A percentile compares a stretch with the other conserved stretches of the same genome.
phyloP scores from a whole-genome alignment of 108 stramenopile species.

The Fragilariopsis cylindrus region DNA sequence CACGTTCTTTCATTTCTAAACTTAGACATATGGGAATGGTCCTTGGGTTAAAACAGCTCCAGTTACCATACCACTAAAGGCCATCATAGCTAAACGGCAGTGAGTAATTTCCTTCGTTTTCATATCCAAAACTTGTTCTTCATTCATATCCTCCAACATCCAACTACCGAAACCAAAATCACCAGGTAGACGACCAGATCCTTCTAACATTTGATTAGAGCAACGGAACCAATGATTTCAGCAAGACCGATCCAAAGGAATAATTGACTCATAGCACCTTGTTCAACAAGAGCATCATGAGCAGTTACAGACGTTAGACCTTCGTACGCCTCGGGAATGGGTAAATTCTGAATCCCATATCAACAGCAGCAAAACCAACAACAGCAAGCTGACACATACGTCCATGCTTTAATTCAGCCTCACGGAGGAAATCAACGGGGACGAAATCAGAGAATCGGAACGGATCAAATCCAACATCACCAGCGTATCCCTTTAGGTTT shows the following conservation, averaged over 20 bases:
- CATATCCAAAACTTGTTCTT: constrained; percentile 70
- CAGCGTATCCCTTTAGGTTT: constrained; percentile 87
- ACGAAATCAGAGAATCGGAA: constrained; percentile 86
- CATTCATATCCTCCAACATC: constrained; percentile 70
- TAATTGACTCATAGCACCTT: constrained; percentile 81
- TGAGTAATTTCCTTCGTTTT: constrained; percentile 87
- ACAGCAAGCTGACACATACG: constrained; percentile 92
- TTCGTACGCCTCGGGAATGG: constrained; percentile 79
- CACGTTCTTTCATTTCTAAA: not conserved
- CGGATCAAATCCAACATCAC: constrained; percentile 93
- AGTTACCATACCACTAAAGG: constrained; percentile 88
- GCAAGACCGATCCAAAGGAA: constrained; percentile 71
- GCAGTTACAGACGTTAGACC: constrained; percentile 82
- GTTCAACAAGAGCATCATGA: constrained; percentile 77
- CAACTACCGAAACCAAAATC: constrained; percentile 87
- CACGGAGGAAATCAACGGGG: constrained; percentile 90
- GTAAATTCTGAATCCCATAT: constrained; percentile 78
- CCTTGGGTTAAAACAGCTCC: constrained; percentile 91
- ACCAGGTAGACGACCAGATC: constrained; percentile 92
- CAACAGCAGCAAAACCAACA: constrained; percentile 90
- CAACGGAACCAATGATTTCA: constrained; percentile 68
- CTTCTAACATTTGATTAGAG: constrained; percentile 87
- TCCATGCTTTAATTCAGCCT: constrained; percentile 96
- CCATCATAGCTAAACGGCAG: constrained; percentile 92
- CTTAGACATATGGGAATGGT: constrained; percentile 84